phyloP scores from a whole-genome alignment of 257 asterid species.

The Thymus mandschuricus region DNA sequence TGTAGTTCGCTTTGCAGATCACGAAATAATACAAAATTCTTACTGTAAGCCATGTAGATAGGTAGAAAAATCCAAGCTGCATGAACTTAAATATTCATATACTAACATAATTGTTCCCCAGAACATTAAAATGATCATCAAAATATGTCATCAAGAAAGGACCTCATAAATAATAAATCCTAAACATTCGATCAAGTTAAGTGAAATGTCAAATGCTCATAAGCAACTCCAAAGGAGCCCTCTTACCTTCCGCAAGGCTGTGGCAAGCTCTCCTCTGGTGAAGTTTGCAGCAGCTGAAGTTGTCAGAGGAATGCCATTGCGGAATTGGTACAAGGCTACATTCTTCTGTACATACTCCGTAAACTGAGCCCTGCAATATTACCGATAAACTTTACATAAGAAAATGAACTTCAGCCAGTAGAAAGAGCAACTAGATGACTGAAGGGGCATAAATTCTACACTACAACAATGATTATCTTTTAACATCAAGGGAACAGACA shows the following conservation, averaged over 20 bases:
- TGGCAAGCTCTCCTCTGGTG: conserved; percentile 98
- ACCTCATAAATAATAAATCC: not conserved
- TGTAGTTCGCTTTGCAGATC: not conserved
- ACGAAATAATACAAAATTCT: not conserved
- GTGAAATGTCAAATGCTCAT: conserved; percentile 13
- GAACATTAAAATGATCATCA: not conserved
- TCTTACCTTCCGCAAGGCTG: conserved; percentile 89
- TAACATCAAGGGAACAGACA: not conserved
- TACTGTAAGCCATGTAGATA: conserved; percentile 5
- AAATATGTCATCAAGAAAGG: conserved; percentile 7
- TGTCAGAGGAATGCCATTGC: conserved; percentile 96
- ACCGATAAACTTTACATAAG: conserved; percentile 26
- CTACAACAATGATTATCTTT: not conserved
- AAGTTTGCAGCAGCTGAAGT: conserved; percentile 93
- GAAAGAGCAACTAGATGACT: not conserved
- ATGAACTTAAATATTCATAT: not conserved
- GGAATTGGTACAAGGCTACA: conserved; percentile 88
- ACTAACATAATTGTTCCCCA: conserved; percentile 12
- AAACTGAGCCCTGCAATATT: conserved; percentile 77
- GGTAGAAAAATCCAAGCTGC: not conserved
- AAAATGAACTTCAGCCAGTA: conserved; percentile 13
- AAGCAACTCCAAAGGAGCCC: conserved; percentile 9
- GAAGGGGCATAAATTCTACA: not conserved
- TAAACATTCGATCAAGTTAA: conserved; percentile 12
- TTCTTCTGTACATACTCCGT: conserved; percentile 96